Percentiles rank a stretch among this genome's conserved stretches.
phyloP scores from a whole-genome alignment of 495 filamentous ascomycete genomes.

The Hypoxylon fragiforme region DNA sequence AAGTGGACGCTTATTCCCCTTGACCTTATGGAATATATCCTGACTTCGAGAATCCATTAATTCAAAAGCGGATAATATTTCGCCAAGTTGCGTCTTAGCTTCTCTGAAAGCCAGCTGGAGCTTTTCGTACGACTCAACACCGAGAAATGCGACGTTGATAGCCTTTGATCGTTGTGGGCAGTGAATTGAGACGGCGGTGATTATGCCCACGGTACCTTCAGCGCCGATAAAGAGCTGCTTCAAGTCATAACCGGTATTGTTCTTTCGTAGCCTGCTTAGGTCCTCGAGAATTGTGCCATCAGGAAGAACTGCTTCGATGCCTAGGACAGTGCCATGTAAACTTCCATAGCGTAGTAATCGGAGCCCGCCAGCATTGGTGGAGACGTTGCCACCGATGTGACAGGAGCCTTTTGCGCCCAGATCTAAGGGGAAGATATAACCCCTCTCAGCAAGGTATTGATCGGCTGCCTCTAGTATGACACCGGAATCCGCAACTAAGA shows the following conservation, averaged over 20 bases:
- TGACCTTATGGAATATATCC: slow-evolving; percentile 70
- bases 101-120: slow-evolving; percentile 79
- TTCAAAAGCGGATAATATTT: slow-evolving; percentile 97
- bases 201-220: slow-evolving; percentile 92
- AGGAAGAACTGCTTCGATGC: slow-evolving; percentile 88
- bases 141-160: slow-evolving; percentile 89
- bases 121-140: slow-evolving; percentile 82
- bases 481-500: slow-evolving; percentile 86
- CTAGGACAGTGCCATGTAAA: slow-evolving; percentile 88
- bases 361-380: slow-evolving; percentile 92
- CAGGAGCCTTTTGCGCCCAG: slow-evolving; percentile 96
- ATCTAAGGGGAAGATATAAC: slow-evolving; percentile 90
- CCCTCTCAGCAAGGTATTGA: slow-evolving; percentile 73
- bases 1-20: slow-evolving; percentile 75
- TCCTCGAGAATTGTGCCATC: slow-evolving; percentile 91
- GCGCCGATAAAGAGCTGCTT: slow-evolving; percentile 97
- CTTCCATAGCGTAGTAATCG: slow-evolving; percentile 90
- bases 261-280: slow-evolving; percentile 84
- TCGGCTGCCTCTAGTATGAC: slow-evolving; percentile 89
- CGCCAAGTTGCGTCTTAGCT: slow-evolving; percentile 85
- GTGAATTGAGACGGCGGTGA: slow-evolving; percentile 85
- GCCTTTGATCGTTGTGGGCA: slow-evolving; percentile 85
- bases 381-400: slow-evolving; percentile 97
- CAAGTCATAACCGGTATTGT: slow-evolving; percentile 95
- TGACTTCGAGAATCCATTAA: slow-evolving; percentile 90